These are phyloP conservation scores for Aspergillus cejpii DNA, from an alignment of 2,329 filamentous ascomycete genomes.

Conservation along the genomic window DNA sequence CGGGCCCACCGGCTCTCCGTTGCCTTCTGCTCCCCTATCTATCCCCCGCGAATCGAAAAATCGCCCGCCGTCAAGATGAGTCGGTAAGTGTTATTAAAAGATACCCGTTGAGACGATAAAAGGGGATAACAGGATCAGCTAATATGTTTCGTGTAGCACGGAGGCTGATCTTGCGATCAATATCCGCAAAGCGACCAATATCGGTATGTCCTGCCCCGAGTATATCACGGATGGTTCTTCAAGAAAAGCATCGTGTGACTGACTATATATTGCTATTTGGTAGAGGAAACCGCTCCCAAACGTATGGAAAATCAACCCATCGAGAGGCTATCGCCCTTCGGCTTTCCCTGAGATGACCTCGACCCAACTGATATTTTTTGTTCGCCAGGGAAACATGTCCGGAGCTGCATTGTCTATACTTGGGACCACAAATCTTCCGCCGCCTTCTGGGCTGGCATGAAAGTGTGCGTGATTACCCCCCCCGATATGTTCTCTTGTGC, in stretches of 20 bases:
- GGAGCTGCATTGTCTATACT: constrained; percentile 95
- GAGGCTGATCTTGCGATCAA: constrained; percentile 60
- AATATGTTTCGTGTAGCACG: constrained; percentile 39
- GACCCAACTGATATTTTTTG: constrained; percentile 1
- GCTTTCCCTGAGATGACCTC: constrained; percentile 4
- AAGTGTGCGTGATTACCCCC: constrained; percentile 65
- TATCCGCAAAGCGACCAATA: constrained; percentile 61
- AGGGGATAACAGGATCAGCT: background rate
- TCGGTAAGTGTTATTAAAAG: constrained; percentile 43
- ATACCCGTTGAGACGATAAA: background rate
- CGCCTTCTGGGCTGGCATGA: constrained; percentile 97
- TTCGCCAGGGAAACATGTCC: constrained; percentile 75
- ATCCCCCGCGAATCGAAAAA: constrained; percentile 15
- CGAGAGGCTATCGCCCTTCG: background rate
- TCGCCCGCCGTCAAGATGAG: constrained; percentile 54
- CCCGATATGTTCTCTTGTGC: constrained; percentile 5
- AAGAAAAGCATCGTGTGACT: constrained; percentile 12
- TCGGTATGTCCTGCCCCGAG: constrained; percentile 39
- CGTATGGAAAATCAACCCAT: constrained; percentile 39
- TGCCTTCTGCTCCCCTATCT: constrained; percentile 18
- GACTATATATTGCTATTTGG: constrained; percentile 9
- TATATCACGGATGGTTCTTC: constrained; percentile 2
- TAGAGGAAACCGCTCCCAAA: constrained; percentile 62
- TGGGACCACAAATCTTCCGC: constrained; percentile 97
- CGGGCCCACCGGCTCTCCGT: constrained; percentile 1